Base-by-base conservation (phyloP, 192 early-diverging fungal genomes). In the Coemansia sp. region DNA sequence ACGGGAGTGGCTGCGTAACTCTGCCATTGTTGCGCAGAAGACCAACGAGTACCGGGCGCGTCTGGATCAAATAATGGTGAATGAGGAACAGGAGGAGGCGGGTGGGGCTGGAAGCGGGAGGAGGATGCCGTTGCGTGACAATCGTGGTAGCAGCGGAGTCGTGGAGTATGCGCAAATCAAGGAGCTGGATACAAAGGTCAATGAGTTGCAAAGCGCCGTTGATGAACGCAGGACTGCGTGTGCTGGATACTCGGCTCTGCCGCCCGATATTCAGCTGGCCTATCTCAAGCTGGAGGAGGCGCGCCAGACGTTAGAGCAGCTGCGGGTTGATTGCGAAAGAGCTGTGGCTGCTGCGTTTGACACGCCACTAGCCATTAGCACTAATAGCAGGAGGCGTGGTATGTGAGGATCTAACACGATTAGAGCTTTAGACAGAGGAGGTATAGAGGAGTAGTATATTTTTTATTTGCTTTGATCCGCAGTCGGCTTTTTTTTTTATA, bases 1-100 rank as follows among this genome's bases (percentile, higher is more conserved):
- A 1, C 59, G 74, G 4, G 83, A 84, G 46, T 84, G 83, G 83
- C 41, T 56, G 62, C 66, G 77, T 16, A 84, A 84, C 43, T 64
- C 78, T 1, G 55, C 65, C 16, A 65, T 84, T 6, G 63, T 84
- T 3, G 49, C 39, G 12, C 71, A 69, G 43, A 84, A 84, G 57
- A 52, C 59, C 7, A 21, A 39, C 15, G 83, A 84, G 66, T 84
- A 84, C 37, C 22, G 58, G 18, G 58, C 39, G 22, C 61, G 83
- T 1, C 47, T 80, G 36, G 68, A 26, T 2, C 65, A 69, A 41
- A 58, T 77, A 0, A 60, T 46, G 6, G 46, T 12, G 2, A 52
- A 54, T 12, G 51, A 45, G 10, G 13, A 8, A n/a, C 13, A 58
- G 39, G 8, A 15, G n/a, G 11, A 68, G 49, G 60, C 41, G 47